phyloP scores from a whole-genome alignment of 352 stramenopile species.

The Thalassiosira hispida region DNA sequence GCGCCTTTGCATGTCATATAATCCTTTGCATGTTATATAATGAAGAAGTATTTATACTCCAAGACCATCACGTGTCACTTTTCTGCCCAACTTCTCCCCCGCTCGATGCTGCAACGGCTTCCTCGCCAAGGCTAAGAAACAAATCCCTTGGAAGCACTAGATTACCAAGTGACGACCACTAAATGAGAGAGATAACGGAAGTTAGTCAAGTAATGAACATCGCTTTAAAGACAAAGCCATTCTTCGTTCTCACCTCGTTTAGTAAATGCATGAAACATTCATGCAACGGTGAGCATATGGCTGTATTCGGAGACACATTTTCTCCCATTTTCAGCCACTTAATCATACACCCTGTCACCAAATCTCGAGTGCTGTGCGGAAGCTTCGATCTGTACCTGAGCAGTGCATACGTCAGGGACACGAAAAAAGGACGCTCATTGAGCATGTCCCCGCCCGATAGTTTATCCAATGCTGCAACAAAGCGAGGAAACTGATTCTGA shows the following conservation, averaged over 20 bases:
- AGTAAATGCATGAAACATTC: conserved; percentile 73
- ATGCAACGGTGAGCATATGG: conserved; percentile 64
- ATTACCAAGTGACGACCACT: conserved; percentile 77
- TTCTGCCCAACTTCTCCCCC: conserved; percentile 42
- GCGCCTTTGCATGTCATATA: too few species aligned
- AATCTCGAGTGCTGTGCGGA: conserved; percentile 64
- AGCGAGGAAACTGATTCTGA: conserved; percentile 68
- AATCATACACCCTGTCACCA: conserved; percentile 67
- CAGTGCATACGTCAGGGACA: conserved; percentile 67
- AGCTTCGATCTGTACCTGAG: conserved; percentile 76
- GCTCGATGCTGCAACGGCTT: conserved; percentile 59
- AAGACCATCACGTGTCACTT: too few species aligned
- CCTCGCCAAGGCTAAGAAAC: conserved; percentile 54
- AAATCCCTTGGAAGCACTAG: conserved; percentile 72
- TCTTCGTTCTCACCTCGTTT: conserved; percentile 56
- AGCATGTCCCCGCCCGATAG: conserved; percentile 60
- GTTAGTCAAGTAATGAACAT: not conserved
- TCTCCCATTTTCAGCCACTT: conserved; percentile 57
- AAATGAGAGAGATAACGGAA: conserved; percentile 4
- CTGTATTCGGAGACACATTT: conserved; percentile 18
- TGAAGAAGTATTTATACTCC: too few species aligned
- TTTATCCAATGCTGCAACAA: conserved; percentile 60
- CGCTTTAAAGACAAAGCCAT: not conserved
- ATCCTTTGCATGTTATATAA: too few species aligned
- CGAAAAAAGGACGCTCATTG: conserved; percentile 71